phyloP scores from a whole-genome alignment of 352 stramenopile species.

The Phytopythium mirpurense region DNA sequence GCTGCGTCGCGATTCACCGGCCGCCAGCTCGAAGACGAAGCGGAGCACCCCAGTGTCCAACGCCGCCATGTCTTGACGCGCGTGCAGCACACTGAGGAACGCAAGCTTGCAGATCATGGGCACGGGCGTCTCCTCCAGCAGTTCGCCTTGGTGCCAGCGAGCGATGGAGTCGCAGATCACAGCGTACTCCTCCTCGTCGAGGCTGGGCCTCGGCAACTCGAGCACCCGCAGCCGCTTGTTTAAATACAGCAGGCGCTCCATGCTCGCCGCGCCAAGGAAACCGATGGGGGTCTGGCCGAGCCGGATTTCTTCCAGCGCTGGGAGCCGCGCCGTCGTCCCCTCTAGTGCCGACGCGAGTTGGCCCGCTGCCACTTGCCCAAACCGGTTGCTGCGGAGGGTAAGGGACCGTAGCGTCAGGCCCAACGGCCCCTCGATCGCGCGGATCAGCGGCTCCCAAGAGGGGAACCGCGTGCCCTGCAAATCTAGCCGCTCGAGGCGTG shows the following conservation, averaged over 20 bases:
- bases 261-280: background rate
- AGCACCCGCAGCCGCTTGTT: slow-evolving; percentile 4
- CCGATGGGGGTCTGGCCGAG: slow-evolving; percentile 3
- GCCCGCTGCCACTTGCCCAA: background rate
- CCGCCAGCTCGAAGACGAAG: background rate
- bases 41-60: background rate
- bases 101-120: slow-evolving; percentile 1
- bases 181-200: background rate
- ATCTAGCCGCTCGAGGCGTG: slow-evolving; percentile 1
- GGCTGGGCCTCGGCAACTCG: background rate
- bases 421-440: background rate
- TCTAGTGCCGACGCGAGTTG: background rate
- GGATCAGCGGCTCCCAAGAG: background rate
- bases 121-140: background rate
- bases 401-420: background rate
- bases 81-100: slow-evolving; percentile 5
- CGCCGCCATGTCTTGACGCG: background rate
- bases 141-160: background rate
- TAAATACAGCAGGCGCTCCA: background rate
- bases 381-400: slow-evolving; percentile 1
- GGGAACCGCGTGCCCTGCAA: background rate
- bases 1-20: background rate
- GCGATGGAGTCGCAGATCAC: background rate
- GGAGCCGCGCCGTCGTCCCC: background rate
- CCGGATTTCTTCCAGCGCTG: slow-evolving; percentile 2